Evolutionary conservation across 352 stramenopile species (phyloP), one percentile per base, ranked within the genome.

Genomic region (Thalassiosira mediterranea): DNA sequence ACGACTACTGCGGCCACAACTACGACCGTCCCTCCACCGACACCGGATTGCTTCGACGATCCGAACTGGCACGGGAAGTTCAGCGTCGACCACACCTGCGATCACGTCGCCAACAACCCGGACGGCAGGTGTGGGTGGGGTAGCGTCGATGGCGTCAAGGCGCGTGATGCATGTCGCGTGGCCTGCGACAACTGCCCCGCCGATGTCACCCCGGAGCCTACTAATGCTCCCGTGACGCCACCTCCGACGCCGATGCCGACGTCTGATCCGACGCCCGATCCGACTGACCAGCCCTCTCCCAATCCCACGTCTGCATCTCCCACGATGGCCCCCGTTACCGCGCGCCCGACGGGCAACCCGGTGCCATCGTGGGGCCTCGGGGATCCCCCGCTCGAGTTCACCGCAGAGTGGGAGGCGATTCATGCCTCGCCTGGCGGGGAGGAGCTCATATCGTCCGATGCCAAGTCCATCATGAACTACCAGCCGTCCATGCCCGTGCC

Each of bases 21-120:
- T n/a, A n/a, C n/a, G n/a, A n/a, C n/a, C n/a, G n/a, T n/a, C n/a
- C n/a, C n/a, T n/a, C n/a, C 47, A 37, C 19, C 21, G 10, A 1
- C 47, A 19, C 1, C 3, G 10, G n/a, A 15, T n/a, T 69, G 60
- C n/a, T 11, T 46, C 11, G 28, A 69, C 60, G 60, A 69, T 61
- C 19, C 42, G 4, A 28, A 0, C 25, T 69, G 60, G 60, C 21
- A 21, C 19, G 60, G 60, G 2, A 69, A 69, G 44, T 69, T 61
- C 26, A 69, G 49, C 21, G 19, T 10, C 7, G 60, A 42, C 3
- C 60, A 69, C 40, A 47, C 44, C 2, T 69, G 60, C 51, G 60
- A 46, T 2, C 60, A 61, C 5, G 26, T 69, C 19, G 60, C 42
- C 31, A 23, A 47, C 17, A 61, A 47, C 10, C 25, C 42, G 57